Conservation (phyloP, 768 basidiomycete genomes). For the Auriscalpium vulgare region DNA sequence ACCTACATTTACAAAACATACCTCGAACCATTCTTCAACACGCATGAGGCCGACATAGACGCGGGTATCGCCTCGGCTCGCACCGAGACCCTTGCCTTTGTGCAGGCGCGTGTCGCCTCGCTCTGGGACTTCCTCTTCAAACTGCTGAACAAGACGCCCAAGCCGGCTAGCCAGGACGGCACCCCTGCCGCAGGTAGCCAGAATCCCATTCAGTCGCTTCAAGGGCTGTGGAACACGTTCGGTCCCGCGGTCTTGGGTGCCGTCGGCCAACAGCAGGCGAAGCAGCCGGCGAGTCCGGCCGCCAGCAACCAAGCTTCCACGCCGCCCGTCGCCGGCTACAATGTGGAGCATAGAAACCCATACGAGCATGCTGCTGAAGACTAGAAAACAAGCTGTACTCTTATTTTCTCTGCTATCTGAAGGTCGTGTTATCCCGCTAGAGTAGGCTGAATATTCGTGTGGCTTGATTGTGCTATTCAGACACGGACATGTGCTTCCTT, state of each 20-base stretch:
- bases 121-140: conserved; percentile 42
- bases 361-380: conserved; percentile 1
- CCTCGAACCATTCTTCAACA: conserved; percentile 50
- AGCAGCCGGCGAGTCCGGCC: not conserved
- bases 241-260: conserved; percentile 31
- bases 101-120: conserved; percentile 40
- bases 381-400: not conserved
- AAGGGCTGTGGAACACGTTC: conserved; percentile 29
- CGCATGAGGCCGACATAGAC: conserved; percentile 56
- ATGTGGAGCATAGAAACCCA: not conserved
- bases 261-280: conserved; percentile 3
- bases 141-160: conserved; percentile 33
- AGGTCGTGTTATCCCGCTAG: too few relatives aligned
- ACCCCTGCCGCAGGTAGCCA: conserved; percentile 14
- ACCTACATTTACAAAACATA: conserved; percentile 54
- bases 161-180: not conserved
- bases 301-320: not conserved
- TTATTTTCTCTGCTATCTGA: too few relatives aligned
- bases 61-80: conserved; percentile 48
- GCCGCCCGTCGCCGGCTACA: not conserved
- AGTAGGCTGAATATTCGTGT: too few relatives aligned
- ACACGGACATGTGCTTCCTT: too few relatives aligned
- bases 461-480: too few relatives aligned
- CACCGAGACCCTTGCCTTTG: conserved; percentile 43
- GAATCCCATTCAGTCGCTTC: conserved; percentile 1